Percentiles rank a stretch among this genome's conserved stretches.
phyloP scores from a whole-genome alignment of 805 yeast species.

The Millerago galiae region DNA sequence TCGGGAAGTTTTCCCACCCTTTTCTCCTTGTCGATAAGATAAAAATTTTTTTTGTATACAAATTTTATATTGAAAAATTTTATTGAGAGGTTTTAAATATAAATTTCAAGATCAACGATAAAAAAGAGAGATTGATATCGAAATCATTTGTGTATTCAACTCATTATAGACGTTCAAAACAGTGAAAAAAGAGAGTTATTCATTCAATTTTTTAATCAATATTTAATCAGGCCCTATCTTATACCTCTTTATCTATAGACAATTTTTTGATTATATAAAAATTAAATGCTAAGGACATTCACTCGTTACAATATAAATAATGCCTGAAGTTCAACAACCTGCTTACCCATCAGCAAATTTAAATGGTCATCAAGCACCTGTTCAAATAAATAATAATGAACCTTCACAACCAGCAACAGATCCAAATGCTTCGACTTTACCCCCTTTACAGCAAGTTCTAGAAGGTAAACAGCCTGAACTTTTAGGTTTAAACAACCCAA shows the following conservation, averaged over 20 bases:
- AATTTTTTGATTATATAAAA: no score
- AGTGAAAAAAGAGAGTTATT: no score
- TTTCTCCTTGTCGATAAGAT: constrained; percentile 10
- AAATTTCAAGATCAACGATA: no score
- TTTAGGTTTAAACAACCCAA: constrained; percentile 9
- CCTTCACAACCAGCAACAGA: not conserved
- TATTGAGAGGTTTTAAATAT: not conserved
- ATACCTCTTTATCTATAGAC: no score
- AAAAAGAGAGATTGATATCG: no score
- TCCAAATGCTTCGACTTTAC: not conserved
- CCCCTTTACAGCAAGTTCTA: not conserved
- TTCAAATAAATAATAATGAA: not conserved
- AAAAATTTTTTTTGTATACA: constrained; percentile 1
- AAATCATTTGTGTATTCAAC: no score
- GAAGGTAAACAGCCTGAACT: not conserved
- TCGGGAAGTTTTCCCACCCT: not conserved
- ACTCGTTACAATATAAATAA: no score
- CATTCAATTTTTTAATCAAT: no score
- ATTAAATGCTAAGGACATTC: no score
- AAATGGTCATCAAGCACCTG: constrained; percentile 1
- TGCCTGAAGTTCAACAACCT: no score
- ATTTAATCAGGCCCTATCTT: no score
- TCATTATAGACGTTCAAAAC: no score
- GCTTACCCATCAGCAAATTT: not conserved
- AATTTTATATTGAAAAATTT: constrained; percentile 1